Percentiles rank a stretch among this genome's conserved stretches.
These are phyloP conservation scores for Trichophyton rubrum DNA, from an alignment of 2,329 filamentous ascomycete species.

Conservation along the genomic window DNA sequence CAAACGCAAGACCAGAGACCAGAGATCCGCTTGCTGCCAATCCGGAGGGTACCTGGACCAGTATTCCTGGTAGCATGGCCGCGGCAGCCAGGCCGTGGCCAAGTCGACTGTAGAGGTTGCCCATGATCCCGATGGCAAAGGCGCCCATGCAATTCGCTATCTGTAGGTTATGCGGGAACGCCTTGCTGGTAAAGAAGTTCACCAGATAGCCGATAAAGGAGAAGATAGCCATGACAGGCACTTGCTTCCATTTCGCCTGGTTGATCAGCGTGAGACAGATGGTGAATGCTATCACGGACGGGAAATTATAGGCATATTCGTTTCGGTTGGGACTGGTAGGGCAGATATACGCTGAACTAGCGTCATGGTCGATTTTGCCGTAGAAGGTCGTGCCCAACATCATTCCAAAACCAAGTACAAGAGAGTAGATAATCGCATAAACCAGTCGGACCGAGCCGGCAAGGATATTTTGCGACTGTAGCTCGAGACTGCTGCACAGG, in stretches of 20 bases:
- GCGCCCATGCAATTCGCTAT: slow-evolving; percentile 68
- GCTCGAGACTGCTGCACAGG: slow-evolving; percentile 49
- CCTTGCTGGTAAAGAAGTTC: slow-evolving; percentile 57
- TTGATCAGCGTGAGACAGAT: slow-evolving; percentile 66
- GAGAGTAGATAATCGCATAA: slow-evolving; percentile 60
- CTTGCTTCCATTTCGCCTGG: slow-evolving; percentile 67
- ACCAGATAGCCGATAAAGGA: slow-evolving; percentile 61
- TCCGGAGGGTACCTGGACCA: slow-evolving; percentile 52
- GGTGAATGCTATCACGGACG: slow-evolving; percentile 63
- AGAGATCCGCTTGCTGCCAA: slow-evolving; percentile 46
- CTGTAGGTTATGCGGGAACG: slow-evolving; percentile 57
- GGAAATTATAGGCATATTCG: slow-evolving; percentile 44
- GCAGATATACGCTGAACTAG: slow-evolving; percentile 39
- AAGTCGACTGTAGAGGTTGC: slow-evolving; percentile 62
- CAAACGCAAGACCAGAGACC: slow-evolving; percentile 44
- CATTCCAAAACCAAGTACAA: slow-evolving; percentile 61
- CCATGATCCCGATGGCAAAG: slow-evolving; percentile 61
- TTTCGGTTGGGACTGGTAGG: slow-evolving; percentile 35
- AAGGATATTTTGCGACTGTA: slow-evolving; percentile 57
- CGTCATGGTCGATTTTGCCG: slow-evolving; percentile 46
- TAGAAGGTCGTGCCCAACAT: slow-evolving; percentile 54
- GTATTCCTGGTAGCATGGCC: slow-evolving; percentile 76
- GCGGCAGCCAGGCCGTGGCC: slow-evolving; percentile 70
- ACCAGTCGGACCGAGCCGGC: slow-evolving; percentile 62
- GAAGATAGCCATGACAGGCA: slow-evolving; percentile 63